A percentile compares a stretch with the other conserved stretches of the same genome.
Evolutionary conservation across 1,284 basidiomycete genomes (phyloP).

Genomic region (Paramarasmius palmivorus): DNA sequence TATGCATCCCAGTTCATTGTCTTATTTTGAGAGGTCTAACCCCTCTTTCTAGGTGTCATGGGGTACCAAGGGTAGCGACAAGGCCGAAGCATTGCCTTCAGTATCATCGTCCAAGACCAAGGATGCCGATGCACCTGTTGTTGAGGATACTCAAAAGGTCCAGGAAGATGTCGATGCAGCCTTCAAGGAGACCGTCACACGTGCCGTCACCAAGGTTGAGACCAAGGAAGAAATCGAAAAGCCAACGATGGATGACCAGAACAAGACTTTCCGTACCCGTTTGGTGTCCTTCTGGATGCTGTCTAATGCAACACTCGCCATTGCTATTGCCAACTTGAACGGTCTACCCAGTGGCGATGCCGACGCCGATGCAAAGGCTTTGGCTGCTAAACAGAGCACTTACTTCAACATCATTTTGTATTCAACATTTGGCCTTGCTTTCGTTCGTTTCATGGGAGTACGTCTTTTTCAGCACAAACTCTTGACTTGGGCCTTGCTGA

Average conservation of each 20-base stretch:
- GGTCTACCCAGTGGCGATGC: constrained; percentile 54
- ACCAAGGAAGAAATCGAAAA: constrained; percentile 72
- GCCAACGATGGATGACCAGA: constrained; percentile 89
- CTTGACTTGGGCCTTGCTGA: too few species aligned
- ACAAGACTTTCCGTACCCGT: constrained; percentile 93
- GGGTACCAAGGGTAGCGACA: constrained; percentile 97
- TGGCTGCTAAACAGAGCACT: constrained; percentile 66
- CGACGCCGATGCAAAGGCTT: constrained; percentile 42
- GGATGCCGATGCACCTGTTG: constrained; percentile 73
- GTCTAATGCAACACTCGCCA: constrained; percentile 75
- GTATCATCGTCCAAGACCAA: constrained; percentile 84
- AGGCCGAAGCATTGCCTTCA: constrained; percentile 91
- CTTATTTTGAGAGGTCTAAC: neutral
- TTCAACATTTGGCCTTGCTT: constrained; percentile 83
- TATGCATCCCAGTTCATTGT: constrained; percentile 31
- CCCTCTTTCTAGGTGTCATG: constrained; percentile 64
- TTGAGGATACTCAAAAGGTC: constrained; percentile 78
- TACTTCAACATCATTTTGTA: constrained; percentile 89
- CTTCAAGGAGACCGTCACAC: constrained; percentile 92
- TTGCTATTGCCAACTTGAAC: constrained; percentile 85
- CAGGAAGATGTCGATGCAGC: constrained; percentile 91
- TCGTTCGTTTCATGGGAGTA: constrained; percentile 83
- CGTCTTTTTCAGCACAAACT: constrained; percentile 32
- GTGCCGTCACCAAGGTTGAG: constrained; percentile 85
- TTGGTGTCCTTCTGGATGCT: constrained; percentile 88